These are phyloP conservation scores for Cutaneotrichosporon sp. DNA, from an alignment of 1,284 basidiomycete species.

Conservation along the genomic window DNA sequence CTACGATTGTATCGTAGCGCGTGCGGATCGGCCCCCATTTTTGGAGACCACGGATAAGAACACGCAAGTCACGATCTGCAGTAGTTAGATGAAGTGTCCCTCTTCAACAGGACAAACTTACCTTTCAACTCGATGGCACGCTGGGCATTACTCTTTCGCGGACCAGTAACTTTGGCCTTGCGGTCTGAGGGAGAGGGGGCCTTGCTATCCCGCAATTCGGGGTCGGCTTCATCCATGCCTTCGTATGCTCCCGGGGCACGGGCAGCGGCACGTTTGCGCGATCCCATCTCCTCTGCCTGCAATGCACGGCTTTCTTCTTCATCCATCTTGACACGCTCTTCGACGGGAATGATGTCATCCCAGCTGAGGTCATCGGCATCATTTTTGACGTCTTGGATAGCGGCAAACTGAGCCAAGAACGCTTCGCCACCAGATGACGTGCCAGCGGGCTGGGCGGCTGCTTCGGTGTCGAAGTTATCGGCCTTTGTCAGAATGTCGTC, in stretches of 20 bases:
- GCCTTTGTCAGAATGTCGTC: constrained; percentile 97
- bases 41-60: constrained; percentile 89
- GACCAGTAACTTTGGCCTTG: constrained; percentile 35
- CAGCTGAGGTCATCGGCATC: constrained; percentile 71
- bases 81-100: constrained; percentile 12
- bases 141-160: constrained; percentile 64
- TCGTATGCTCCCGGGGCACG: constrained; percentile 67
- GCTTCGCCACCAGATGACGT: constrained; percentile 94
- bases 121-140: constrained; percentile 89
- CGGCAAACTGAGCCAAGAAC: constrained; percentile 92
- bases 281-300: constrained; percentile 52
- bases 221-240: constrained; percentile 72
- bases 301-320: constrained; percentile 59
- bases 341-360: constrained; percentile 97
- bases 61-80: constrained; percentile 84
- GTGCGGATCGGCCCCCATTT: constrained; percentile 96
- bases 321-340: constrained; percentile 81
- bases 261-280: constrained; percentile 77
- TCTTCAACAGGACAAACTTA: constrained; percentile 18
- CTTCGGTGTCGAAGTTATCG: constrained; percentile 93
- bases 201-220: constrained; percentile 47
- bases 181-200: constrained; percentile 51
- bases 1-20: constrained; percentile 88
- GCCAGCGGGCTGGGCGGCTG: constrained; percentile 69
- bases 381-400: constrained; percentile 96